These are phyloP conservation scores for Rehmannia glutinosa DNA, from an alignment of 257 asterid species.

Conservation along the genomic window DNA sequence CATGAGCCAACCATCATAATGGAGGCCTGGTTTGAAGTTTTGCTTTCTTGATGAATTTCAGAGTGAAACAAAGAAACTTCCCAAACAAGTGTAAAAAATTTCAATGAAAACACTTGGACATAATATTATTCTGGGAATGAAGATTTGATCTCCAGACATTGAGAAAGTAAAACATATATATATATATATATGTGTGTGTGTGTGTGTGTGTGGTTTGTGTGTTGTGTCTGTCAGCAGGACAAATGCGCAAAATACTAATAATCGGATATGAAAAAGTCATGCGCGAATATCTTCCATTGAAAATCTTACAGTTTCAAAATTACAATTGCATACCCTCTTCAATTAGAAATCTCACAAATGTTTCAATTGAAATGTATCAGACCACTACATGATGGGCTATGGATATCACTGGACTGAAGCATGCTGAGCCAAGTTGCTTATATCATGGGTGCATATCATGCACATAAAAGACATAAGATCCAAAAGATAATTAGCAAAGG, in stretches of 20 bases:
- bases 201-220: too few species aligned
- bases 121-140: background rate
- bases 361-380: background rate
- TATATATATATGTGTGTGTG: too few species aligned
- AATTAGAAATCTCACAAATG: background rate
- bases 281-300: background rate
- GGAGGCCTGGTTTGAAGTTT: too few species aligned
- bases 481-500: background rate
- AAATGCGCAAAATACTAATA: background rate
- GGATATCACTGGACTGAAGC: too few species aligned
- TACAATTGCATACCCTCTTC: background rate
- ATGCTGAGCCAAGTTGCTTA: background rate
- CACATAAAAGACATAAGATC: background rate
- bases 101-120: background rate
- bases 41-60: background rate
- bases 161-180: background rate
- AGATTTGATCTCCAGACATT: background rate
- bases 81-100: background rate
- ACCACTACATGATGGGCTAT: background rate
- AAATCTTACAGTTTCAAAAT: background rate
- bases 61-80: background rate
- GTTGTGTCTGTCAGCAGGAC: background rate
- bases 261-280: background rate
- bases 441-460: background rate
- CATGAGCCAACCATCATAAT: background rate